These are phyloP conservation scores for Peniophora sp. DNA, from an alignment of 1,284 basidiomycete species.

Conservation along the genomic window DNA sequence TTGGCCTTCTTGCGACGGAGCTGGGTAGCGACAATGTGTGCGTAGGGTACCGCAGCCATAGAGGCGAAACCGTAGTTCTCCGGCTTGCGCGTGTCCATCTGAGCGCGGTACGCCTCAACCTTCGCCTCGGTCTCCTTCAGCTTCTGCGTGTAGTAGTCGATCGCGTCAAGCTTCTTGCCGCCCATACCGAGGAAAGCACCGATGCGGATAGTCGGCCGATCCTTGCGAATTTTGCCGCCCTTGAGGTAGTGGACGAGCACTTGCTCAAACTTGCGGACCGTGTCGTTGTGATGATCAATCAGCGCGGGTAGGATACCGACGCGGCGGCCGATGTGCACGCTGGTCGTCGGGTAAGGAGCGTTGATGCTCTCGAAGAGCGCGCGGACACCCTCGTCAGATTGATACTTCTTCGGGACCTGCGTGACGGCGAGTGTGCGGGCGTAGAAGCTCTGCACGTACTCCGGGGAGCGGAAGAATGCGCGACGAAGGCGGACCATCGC, in stretches of 20 bases:
- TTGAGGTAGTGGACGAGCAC: conserved; percentile 83
- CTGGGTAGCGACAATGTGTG: conserved; percentile 75
- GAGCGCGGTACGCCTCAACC: conserved; percentile 71
- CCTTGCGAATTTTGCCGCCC: conserved; percentile 62
- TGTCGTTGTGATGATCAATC: conserved; percentile 81
- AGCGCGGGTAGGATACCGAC: conserved; percentile 72
- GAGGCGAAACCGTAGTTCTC: conserved; percentile 93
- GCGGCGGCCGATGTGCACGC: conserved; percentile 73
- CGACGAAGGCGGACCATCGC: conserved; percentile 63
- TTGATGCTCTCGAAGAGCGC: conserved; percentile 65
- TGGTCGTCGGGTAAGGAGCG: conserved; percentile 78
- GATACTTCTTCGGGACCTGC: conserved; percentile 65
- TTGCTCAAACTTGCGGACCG: conserved; percentile 78
- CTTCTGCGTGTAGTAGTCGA: conserved; percentile 78
- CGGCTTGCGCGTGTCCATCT: conserved; percentile 70
- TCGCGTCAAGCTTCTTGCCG: conserved; percentile 72
- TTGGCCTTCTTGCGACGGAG: conserved; percentile 63
- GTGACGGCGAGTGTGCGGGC: conserved; percentile 73
- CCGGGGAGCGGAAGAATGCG: conserved; percentile 70
- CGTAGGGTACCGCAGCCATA: conserved; percentile 88
- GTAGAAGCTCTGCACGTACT: conserved; percentile 70
- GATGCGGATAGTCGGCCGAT: conserved; percentile 66
- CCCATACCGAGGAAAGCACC: conserved; percentile 73
- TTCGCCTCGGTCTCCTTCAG: conserved; percentile 70
- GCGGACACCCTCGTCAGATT: conserved; percentile 71